phyloP scores from a whole-genome alignment of 306 rosid genomes.

The Datisca glomerata region DNA sequence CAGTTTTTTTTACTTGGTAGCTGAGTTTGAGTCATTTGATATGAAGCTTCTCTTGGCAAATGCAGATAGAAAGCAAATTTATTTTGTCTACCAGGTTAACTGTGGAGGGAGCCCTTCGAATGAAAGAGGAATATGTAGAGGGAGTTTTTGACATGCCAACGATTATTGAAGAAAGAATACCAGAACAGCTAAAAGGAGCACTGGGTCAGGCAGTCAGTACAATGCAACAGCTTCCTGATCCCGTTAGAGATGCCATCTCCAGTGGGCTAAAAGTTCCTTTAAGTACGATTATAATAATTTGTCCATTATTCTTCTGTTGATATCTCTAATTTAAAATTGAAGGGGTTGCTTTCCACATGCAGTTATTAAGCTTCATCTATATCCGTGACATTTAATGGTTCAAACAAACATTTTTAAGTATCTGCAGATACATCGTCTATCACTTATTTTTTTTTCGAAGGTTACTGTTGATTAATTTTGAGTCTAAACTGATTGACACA shows the following conservation, averaged over 20 bases:
- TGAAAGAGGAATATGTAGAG: conserved; percentile 90
- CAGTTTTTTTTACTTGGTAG: no score
- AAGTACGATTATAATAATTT: conserved; percentile 31
- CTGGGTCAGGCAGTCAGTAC: conserved; percentile 62
- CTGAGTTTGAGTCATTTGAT: conserved; percentile 5
- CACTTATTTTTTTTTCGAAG: no score
- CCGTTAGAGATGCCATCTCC: conserved; percentile 55
- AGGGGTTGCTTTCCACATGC: no score
- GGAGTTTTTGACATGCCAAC: conserved; percentile 66
- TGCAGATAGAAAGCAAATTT: conserved; percentile 72
- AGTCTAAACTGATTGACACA: no score
- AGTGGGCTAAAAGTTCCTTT: conserved; percentile 77
- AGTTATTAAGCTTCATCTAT: no score
- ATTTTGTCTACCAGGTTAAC: conserved; percentile 53
- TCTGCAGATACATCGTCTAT: no score
- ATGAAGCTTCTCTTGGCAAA: conserved; percentile 11
- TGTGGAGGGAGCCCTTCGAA: conserved; percentile 89
- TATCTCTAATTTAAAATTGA: not conserved
- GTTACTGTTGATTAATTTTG: no score
- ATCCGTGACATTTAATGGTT: no score
- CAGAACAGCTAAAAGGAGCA: conserved; percentile 81
- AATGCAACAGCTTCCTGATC: conserved; percentile 71
- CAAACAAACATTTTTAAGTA: no score
- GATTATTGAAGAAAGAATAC: conserved; percentile 66
- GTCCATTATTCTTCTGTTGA: not conserved